phyloP scores from a whole-genome alignment of 2,329 filamentous ascomycete species.

The Paecilomyces sp. region DNA sequence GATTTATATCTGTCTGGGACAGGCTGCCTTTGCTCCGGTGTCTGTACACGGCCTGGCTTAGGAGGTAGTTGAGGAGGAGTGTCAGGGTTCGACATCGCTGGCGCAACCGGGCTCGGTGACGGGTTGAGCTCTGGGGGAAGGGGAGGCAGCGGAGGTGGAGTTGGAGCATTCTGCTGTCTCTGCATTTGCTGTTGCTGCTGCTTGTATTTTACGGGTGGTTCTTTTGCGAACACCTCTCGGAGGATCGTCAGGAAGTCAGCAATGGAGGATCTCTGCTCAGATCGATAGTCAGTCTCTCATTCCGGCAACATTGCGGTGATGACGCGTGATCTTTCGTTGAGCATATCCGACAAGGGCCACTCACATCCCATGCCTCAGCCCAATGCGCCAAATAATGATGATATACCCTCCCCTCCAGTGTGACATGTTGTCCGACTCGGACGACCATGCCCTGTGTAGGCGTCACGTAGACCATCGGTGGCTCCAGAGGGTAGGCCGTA shows the following conservation, averaged over 20 bases:
- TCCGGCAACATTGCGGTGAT: neutral
- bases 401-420: slow-evolving; percentile 86
- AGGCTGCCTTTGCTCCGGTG: slow-evolving; percentile 10
- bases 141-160: slow-evolving; percentile 64
- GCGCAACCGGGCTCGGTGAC: slow-evolving; percentile 21
- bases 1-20: slow-evolving; percentile 19
- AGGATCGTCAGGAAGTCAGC: slow-evolving; percentile 76
- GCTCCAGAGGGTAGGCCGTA: slow-evolving; percentile 77
- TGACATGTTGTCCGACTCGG: slow-evolving; percentile 88
- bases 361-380: slow-evolving; percentile 82
- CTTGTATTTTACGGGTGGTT: slow-evolving; percentile 80
- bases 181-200: slow-evolving; percentile 36
- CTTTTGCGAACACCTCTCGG: slow-evolving; percentile 83
- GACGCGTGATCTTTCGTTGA: neutral
- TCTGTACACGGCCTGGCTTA: slow-evolving; percentile 22
- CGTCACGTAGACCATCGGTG: slow-evolving; percentile 81
- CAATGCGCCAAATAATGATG: slow-evolving; percentile 92
- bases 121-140: slow-evolving; percentile 57
- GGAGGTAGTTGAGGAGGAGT: slow-evolving; percentile 32
- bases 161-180: slow-evolving; percentile 23
- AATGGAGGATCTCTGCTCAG: slow-evolving; percentile 65
- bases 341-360: slow-evolving; percentile 28
- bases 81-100: slow-evolving; percentile 25
- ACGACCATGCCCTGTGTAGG: slow-evolving; percentile 85
- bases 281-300: neutral